A percentile compares a stretch with the other conserved stretches of the same genome.
Evolutionary conservation across 495 filamentous ascomycete species (phyloP).

Genomic region (Aspergillus affinis): DNA sequence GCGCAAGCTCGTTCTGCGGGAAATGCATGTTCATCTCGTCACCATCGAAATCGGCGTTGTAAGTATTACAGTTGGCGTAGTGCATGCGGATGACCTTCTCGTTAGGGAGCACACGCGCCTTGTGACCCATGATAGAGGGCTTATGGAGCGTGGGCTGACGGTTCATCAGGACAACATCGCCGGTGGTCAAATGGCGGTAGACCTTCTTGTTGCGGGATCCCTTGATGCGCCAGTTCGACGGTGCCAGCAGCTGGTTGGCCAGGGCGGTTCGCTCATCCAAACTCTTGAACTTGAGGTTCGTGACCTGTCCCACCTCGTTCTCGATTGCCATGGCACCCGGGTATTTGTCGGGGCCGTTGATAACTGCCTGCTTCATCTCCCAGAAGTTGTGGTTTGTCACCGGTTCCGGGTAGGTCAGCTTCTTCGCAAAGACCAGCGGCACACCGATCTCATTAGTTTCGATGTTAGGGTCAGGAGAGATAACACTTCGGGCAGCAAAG

Average conservation of each 20-base stretch:
- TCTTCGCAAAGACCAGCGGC: constrained; percentile 92
- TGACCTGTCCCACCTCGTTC: constrained; percentile 88
- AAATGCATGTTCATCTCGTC: constrained; percentile 99
- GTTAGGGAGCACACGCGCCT: constrained; percentile 84
- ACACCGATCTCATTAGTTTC: constrained; percentile 99
- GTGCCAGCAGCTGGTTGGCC: constrained; percentile 91
- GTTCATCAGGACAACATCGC: constrained; percentile 98
- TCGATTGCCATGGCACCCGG: constrained; percentile 93
- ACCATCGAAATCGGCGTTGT: constrained; percentile 99
- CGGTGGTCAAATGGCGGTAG: constrained; percentile 90
- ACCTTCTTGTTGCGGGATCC: constrained; percentile 93
- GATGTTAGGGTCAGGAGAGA: constrained; percentile 97
- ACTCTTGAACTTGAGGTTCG: constrained; percentile 83
- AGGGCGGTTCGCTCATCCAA: constrained; percentile 79
- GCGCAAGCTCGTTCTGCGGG: constrained; percentile 92
- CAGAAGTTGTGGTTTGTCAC: constrained; percentile 97
- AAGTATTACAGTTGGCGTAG: constrained; percentile 99
- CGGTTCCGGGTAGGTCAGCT: constrained; percentile 94
- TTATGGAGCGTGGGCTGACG: constrained; percentile 99
- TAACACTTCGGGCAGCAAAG: constrained; percentile 95
- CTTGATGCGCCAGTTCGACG: constrained; percentile 70
- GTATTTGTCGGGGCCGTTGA: constrained; percentile 91
- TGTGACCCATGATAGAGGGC: constrained; percentile 99
- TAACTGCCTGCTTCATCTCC: constrained; percentile 92
- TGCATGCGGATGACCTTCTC: constrained; percentile 99